Conservation (phyloP, 352 stramenopile genomes). For the Blastocystis sp. region DNA sequence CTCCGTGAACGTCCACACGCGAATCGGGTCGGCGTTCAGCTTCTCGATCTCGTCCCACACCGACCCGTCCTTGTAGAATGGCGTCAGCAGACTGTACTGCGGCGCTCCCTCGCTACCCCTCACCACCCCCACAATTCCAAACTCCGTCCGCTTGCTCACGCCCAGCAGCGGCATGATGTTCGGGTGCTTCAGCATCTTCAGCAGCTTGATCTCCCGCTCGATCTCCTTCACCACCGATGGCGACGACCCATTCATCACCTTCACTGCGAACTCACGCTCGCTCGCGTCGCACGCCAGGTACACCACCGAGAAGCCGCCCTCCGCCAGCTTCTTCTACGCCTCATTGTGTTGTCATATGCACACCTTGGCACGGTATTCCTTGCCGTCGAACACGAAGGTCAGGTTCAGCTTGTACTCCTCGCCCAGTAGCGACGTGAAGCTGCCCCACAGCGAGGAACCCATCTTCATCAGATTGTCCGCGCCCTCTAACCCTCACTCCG, state of each 20-base stretch:
- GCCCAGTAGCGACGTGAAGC: constrained; percentile 30
- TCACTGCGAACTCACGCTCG: constrained; percentile 31
- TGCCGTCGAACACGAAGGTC: constrained; percentile 14
- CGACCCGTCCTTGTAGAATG: constrained; percentile 34
- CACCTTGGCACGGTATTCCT: constrained; percentile 43
- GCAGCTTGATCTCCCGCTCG: constrained; percentile 55
- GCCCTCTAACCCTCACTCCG: constrained; percentile 22
- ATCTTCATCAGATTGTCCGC: neutral
- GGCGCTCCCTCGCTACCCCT: constrained; percentile 2
- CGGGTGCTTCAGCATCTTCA: constrained; percentile 54
- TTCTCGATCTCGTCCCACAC: constrained; percentile 63
- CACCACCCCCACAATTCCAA: neutral
- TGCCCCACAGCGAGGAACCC: constrained; percentile 14
- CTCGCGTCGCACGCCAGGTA: constrained; percentile 1
- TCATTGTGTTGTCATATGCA: neutral
- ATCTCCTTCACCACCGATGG: constrained; percentile 3
- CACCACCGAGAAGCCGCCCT: constrained; percentile 44
- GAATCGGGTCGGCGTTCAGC: constrained; percentile 46
- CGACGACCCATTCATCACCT: constrained; percentile 57
- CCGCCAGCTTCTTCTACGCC: constrained; percentile 30
- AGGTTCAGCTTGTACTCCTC: constrained; percentile 37
- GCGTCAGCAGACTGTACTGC: constrained; percentile 55
- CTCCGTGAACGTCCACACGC: constrained; percentile 67
- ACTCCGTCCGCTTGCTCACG: constrained; percentile 33
- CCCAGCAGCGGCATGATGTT: constrained; percentile 62